Evolutionary conservation across 306 rosid species (phyloP).

Genomic region (Ziziphus jujuba): DNA sequence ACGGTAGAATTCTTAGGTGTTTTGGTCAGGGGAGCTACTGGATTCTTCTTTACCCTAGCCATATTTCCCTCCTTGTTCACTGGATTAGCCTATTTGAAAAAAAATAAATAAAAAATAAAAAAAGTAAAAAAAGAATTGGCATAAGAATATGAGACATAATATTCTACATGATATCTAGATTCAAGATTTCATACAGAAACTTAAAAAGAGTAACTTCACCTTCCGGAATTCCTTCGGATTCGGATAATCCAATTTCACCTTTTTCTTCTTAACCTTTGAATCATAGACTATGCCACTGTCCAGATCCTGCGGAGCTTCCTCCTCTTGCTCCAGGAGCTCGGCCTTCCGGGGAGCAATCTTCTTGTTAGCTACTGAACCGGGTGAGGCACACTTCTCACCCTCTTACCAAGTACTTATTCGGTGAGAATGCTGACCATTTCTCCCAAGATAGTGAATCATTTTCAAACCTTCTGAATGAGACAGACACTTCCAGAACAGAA

Average conservation of each 20-base stretch:
- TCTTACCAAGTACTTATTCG: constrained; percentile 93
- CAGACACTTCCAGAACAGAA: constrained; percentile 73
- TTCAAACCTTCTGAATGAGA: constrained; percentile 93
- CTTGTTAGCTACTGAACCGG: constrained; percentile 97
- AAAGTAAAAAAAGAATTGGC: constrained; percentile 12
- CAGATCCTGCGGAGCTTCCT: constrained; percentile 43
- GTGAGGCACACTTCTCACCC: constrained; percentile 91
- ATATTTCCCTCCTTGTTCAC: constrained; percentile 44
- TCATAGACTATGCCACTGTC: constrained; percentile 38
- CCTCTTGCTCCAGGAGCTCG: constrained; percentile 67
- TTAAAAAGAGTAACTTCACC: too few relatives aligned
- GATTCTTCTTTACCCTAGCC: constrained; percentile 61
- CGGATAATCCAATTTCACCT: constrained; percentile 35
- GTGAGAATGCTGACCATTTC: constrained; percentile 94
- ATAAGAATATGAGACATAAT: constrained; percentile 18
- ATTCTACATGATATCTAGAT: neutral
- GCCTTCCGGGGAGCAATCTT: constrained; percentile 87
- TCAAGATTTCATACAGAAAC: neutral
- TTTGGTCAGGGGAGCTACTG: constrained; percentile 41
- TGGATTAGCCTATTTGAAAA: constrained; percentile 50
- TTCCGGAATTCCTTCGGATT: too few relatives aligned
- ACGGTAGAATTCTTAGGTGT: constrained; percentile 48
- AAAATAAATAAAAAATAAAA: too few relatives aligned
- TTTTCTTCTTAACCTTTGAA: constrained; percentile 43
- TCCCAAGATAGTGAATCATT: constrained; percentile 92